Base-by-base conservation (phyloP, 2,329 filamentous ascomycete species). In the Calonectria crousiana region DNA sequence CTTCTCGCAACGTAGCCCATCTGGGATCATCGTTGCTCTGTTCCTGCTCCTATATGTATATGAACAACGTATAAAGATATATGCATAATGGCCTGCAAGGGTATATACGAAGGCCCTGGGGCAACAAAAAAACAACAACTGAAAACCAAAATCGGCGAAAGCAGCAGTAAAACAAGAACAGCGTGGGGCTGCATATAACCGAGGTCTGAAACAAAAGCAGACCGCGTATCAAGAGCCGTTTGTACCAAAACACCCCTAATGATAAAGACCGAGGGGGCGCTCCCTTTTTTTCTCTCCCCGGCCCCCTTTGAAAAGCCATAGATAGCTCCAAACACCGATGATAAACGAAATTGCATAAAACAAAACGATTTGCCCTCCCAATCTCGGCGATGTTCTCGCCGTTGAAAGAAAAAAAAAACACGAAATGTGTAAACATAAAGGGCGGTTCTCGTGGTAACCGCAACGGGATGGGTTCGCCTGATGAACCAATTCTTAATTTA, bases 271-370 rank as follows among this genome's bases (percentile, higher is more conserved):
- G 30, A 51, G 41, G 60, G 69, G 69, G 32, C 56, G 14, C 10
- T 36, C 34, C 36, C 41, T 76, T 76, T 78, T 58, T 74, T 52
- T 41, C 38, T 74, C 49, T 41, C 38, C 68, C 34, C 52, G 38
- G 30, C 52, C 49, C 60, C 68, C 64, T 62, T 49, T 53, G 47
- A 71, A 28, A 41, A 44, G 56, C 28, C 56, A 28, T 14, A 36
- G 49, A 41, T 52, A 26, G 41, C 14, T 8, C 49, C 26, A 18
- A 38, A 68, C 66, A 53, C 66, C 66, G 16, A 16, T 41, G 20
- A 52, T 26, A 38, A 68, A 51, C 11, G 18, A 36, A 47, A 69
- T 23, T 20, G 23, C 16, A 52, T 28, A 32, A 78, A 71, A 56
- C 28, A 70, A 69, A 67, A 71, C 38, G 53, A 64, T 62, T 62